phyloP scores from a whole-genome alignment of 768 basidiomycete species.

The Russula earlei region DNA sequence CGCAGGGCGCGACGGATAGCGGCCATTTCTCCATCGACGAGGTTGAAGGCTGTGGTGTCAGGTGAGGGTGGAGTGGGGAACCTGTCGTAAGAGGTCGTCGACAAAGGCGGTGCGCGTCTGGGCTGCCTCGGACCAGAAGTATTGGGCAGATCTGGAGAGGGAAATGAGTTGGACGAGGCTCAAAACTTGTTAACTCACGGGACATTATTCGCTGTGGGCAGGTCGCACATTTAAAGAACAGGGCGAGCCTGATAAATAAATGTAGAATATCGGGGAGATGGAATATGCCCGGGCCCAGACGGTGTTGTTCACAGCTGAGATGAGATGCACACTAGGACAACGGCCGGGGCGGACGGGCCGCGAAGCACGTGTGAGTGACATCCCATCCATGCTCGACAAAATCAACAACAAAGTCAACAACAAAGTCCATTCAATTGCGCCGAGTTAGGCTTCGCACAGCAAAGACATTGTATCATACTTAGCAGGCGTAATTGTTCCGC shows the following conservation, averaged over 20 bases:
- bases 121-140: slow-evolving; percentile 11
- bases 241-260: too few species aligned
- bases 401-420: too few species aligned
- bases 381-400: too few species aligned
- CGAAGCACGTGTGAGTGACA: neutral
- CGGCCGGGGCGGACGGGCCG: too few species aligned
- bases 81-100: slow-evolving; percentile 6
- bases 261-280: too few species aligned
- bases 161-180: neutral
- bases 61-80: slow-evolving; percentile 1
- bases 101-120: slow-evolving; percentile 8
- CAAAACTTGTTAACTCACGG: slow-evolving; percentile 3
- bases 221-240: slow-evolving; percentile 2
- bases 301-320: too few species aligned
- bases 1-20: slow-evolving; percentile 7
- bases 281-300: too few species aligned
- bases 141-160: slow-evolving; percentile 7
- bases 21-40: slow-evolving; percentile 9
- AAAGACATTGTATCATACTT: slow-evolving; percentile 7
- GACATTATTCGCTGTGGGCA: neutral
- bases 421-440: neutral
- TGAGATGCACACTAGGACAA: too few species aligned
- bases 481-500: neutral
- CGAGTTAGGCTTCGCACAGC: slow-evolving; percentile 11
- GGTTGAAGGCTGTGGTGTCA: neutral